Base-by-base conservation (phyloP, 345 rosid genomes). In the Dimocarpus longan region DNA sequence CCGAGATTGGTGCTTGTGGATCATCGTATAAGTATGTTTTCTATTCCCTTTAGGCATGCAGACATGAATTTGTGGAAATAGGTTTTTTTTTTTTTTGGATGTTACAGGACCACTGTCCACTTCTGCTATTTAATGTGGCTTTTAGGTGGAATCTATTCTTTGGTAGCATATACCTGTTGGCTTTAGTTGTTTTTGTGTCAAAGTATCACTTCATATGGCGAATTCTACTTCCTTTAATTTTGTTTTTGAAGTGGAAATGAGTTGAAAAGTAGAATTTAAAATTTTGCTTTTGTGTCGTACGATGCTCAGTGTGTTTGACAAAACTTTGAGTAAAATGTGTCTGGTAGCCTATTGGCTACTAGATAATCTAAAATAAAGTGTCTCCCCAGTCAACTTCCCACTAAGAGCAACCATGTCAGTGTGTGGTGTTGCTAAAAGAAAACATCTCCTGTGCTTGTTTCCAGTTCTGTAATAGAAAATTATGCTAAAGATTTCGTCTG, bases 181-280 rank as follows among this genome's bases (percentile, higher is more conserved):
- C 28, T 4, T 68, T 46, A 16, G 32, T n/a, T 9, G 28, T 21
- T 42, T n/a, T 46, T 19, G 48, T 42, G 52, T 68, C 13, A 68
- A 21, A 68, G 4, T 10, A 43, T 68, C 26, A 43, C 28, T 42
- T 68, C 22, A 43, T 43, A 43, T 68, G 71, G 54, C 43, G 71
- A 19, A 68, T 42, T 68, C 71, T 48, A 7, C 66, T 70, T 21
- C 37, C 21, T 78, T 46, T 26, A 10, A 13, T 18, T 59, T 8
- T 12, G 28, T 9, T 60, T 68, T 13, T 59, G 52, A 48, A 64
- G 43, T 42, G 71, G 62, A 75, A 66, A 57, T 42, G 54, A 74
- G n/a, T 54, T 5, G 18, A 37, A 52, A 46, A 76, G 9, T 15
- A 75, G 52, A 74, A 43, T 74, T 46, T 28, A 26, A 10, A 19